A percentile compares a stretch with the other conserved stretches of the same genome.
Conservation (phyloP, 345 rosid species). For the Trapa incisa region DNA sequence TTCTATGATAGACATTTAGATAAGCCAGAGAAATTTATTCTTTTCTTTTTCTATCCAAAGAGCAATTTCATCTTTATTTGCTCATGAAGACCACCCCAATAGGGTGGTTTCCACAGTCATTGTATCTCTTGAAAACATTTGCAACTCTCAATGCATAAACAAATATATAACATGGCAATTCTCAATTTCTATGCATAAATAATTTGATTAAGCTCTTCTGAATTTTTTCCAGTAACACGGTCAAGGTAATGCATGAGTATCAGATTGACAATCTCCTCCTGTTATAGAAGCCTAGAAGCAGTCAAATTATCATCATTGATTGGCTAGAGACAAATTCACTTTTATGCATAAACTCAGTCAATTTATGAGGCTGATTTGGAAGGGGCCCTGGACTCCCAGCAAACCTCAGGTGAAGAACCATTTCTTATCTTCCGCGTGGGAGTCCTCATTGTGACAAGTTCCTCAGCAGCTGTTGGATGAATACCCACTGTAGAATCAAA, state of each 20-base stretch:
- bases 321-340: not conserved
- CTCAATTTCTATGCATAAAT: not conserved
- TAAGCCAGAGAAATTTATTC: too few relatives aligned
- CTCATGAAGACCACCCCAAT: too few relatives aligned
- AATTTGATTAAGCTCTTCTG: not conserved
- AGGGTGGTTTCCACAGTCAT: not conserved
- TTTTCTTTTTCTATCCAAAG: too few relatives aligned
- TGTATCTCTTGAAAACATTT: not conserved
- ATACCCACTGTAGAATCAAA: conserved; percentile 82
- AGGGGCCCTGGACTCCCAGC: not conserved
- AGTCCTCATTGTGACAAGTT: conserved; percentile 82
- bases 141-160: not conserved
- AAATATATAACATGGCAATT: not conserved
- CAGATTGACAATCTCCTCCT: not conserved
- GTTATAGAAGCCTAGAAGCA: not conserved
- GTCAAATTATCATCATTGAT: not conserved
- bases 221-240: not conserved
- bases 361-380: not conserved
- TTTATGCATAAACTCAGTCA: not conserved
- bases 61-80: too few relatives aligned
- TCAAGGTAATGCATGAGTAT: not conserved
- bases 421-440: conserved; percentile 66
- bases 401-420: conserved; percentile 49
- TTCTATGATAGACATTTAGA: too few relatives aligned
- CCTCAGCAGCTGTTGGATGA: conserved; percentile 90